These are phyloP conservation scores for Hanseniaspora occidentalis DNA, from an alignment of 805 yeast species.

Conservation along the genomic window DNA sequence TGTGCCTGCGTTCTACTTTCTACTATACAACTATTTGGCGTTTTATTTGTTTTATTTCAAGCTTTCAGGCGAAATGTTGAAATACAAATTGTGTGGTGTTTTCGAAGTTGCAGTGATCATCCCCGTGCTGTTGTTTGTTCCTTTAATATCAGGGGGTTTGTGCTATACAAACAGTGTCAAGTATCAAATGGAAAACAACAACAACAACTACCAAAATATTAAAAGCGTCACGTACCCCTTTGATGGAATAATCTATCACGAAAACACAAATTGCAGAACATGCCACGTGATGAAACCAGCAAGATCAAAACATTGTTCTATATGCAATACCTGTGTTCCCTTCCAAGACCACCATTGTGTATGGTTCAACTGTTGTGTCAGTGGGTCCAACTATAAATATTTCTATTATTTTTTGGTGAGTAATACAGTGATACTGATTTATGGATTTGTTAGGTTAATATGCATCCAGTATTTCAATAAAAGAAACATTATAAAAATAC, in stretches of 20 bases:
- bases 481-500: conserved; percentile 5
- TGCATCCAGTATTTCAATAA: conserved; percentile 6
- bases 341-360: conserved; percentile 66
- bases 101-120: conserved; percentile 10
- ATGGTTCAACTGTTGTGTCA: conserved; percentile 68
- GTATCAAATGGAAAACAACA: conserved; percentile 2
- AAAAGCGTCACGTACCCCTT: conserved; percentile 24
- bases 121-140: not conserved
- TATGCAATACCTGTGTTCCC: conserved; percentile 51
- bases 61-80: not conserved
- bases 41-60: not conserved
- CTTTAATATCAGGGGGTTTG: conserved; percentile 12
- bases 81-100: not conserved
- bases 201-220: too few species aligned
- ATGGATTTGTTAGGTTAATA: conserved; percentile 28
- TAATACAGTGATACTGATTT: conserved; percentile 32
- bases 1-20: conserved; percentile 20
- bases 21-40: conserved; percentile 9
- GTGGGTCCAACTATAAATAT: conserved; percentile 48
- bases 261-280: conserved; percentile 36
- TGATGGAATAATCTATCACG: conserved; percentile 44
- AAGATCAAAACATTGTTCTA: conserved; percentile 62
- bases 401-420: conserved; percentile 43
- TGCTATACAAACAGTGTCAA: conserved; percentile 15
- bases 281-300: conserved; percentile 58